phyloP scores from a whole-genome alignment of 768 basidiomycete genomes.

The Leccinum truebloodii region DNA sequence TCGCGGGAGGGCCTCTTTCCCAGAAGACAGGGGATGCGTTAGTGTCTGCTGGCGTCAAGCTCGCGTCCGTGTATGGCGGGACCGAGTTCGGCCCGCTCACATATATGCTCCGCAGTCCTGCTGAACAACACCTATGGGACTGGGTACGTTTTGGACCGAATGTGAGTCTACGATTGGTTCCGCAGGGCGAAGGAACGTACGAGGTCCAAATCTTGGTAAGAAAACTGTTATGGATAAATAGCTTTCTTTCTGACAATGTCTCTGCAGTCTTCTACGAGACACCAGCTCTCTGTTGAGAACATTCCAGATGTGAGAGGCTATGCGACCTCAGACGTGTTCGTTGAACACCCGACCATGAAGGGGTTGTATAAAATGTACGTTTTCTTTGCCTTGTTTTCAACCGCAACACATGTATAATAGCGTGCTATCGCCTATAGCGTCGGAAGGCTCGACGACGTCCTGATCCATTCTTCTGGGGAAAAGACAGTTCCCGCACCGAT shows the following conservation, averaged over 20 bases:
- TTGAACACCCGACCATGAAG: slow-evolving; percentile 43
- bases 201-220: slow-evolving; percentile 40
- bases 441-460: slow-evolving; percentile 39
- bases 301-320: slow-evolving; percentile 41
- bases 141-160: slow-evolving; percentile 31
- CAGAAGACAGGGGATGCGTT: slow-evolving; percentile 37
- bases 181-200: slow-evolving; percentile 38
- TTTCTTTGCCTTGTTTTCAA: not conserved
- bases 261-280: slow-evolving; percentile 29
- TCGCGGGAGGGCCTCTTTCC: slow-evolving; percentile 39
- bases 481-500: slow-evolving; percentile 37
- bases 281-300: slow-evolving; percentile 35
- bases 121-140: slow-evolving; percentile 37
- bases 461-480: slow-evolving; percentile 34
- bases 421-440: slow-evolving; percentile 26
- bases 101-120: slow-evolving; percentile 9
- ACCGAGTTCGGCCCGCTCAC: slow-evolving; percentile 39
- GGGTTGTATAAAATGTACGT: slow-evolving; percentile 45
- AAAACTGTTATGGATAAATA: not conserved
- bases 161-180: slow-evolving; percentile 32
- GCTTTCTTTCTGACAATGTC: not conserved
- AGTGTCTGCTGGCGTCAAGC: slow-evolving; percentile 34
- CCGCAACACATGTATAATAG: not conserved
- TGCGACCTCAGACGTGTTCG: slow-evolving; percentile 44
- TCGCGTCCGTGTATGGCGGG: slow-evolving; percentile 38